A percentile compares a stretch with the other conserved stretches of the same genome.
These are phyloP conservation scores for Antrodiella citrinella DNA, from an alignment of 768 basidiomycete species.

Conservation along the genomic window DNA sequence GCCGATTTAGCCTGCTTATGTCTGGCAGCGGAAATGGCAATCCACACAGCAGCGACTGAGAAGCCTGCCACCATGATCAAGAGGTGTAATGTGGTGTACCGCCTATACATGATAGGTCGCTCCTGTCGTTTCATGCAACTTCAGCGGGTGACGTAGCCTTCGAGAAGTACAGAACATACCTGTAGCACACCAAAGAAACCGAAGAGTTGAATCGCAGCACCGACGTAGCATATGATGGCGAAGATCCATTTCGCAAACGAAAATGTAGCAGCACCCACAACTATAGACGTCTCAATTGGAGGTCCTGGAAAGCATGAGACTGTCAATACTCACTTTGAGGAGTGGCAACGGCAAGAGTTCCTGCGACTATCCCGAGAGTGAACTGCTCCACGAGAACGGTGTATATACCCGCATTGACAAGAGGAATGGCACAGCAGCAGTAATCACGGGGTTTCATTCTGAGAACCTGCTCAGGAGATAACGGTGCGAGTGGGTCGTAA, in stretches of 20 bases:
- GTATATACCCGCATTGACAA: constrained; percentile 89
- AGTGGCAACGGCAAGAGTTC: constrained; percentile 67
- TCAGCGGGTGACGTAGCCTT: too few species aligned
- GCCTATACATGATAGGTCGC: constrained; percentile 51
- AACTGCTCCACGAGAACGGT: constrained; percentile 71
- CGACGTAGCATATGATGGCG: constrained; percentile 66
- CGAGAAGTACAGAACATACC: constrained; percentile 45
- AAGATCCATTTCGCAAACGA: constrained; percentile 68
- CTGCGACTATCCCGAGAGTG: constrained; percentile 54
- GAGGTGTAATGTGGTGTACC: constrained; percentile 63
- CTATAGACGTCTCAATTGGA: constrained; percentile 28
- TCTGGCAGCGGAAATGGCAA: constrained; percentile 67
- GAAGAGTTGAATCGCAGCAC: constrained; percentile 68
- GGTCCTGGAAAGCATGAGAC: constrained; percentile 1
- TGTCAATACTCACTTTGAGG: constrained; percentile 54
- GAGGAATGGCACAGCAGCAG: constrained; percentile 89
- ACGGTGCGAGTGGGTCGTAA: neutral
- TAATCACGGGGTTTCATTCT: constrained; percentile 75
- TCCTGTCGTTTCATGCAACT: constrained; percentile 36
- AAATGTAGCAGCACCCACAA: constrained; percentile 83
- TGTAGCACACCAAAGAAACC: constrained; percentile 81
- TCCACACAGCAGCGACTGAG: constrained; percentile 72
- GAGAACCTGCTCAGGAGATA: constrained; percentile 14
- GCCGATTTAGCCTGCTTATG: constrained; percentile 63
- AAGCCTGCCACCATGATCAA: constrained; percentile 53